Conservation (phyloP, 2,329 filamentous ascomycete species). For the Paecilomyces sp. region DNA sequence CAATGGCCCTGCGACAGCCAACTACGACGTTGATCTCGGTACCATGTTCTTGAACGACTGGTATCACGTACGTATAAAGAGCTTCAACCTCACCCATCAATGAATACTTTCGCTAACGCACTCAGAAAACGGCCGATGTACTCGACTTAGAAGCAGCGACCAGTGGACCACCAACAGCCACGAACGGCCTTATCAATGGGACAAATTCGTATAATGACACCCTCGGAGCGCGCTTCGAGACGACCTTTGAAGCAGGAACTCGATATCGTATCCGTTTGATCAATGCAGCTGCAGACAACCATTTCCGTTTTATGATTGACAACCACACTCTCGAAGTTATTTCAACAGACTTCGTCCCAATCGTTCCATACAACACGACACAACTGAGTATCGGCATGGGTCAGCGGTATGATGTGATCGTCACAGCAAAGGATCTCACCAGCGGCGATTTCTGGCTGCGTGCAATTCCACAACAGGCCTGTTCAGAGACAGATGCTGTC, state of each 20-base stretch:
- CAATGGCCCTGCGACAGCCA: constrained; percentile 30
- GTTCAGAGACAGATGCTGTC: background rate
- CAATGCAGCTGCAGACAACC: constrained; percentile 18
- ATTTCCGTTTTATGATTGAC: constrained; percentile 40
- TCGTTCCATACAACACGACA: constrained; percentile 47
- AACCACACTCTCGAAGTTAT: constrained; percentile 54
- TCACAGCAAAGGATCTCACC: background rate
- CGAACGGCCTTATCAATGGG: constrained; percentile 44
- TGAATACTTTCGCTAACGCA: background rate
- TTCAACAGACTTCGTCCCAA: constrained; percentile 51
- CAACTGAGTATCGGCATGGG: constrained; percentile 41
- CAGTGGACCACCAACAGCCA: constrained; percentile 20
- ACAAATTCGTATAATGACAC: constrained; percentile 24
- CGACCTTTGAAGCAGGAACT: constrained; percentile 35
- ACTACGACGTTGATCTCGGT: constrained; percentile 32
- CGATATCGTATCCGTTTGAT: constrained; percentile 20
- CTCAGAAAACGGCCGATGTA: constrained; percentile 16
- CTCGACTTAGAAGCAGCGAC: constrained; percentile 14
- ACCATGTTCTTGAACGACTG: constrained; percentile 29
- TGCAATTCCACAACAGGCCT: background rate
- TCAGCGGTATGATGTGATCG: constrained; percentile 4
- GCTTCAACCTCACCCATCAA: background rate
- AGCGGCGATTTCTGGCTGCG: background rate
- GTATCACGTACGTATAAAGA: constrained; percentile 3
- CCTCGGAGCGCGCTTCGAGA: constrained; percentile 37